These are phyloP conservation scores for Termitomyces sp. DNA, from an alignment of 768 basidiomycete species.

Conservation along the genomic window DNA sequence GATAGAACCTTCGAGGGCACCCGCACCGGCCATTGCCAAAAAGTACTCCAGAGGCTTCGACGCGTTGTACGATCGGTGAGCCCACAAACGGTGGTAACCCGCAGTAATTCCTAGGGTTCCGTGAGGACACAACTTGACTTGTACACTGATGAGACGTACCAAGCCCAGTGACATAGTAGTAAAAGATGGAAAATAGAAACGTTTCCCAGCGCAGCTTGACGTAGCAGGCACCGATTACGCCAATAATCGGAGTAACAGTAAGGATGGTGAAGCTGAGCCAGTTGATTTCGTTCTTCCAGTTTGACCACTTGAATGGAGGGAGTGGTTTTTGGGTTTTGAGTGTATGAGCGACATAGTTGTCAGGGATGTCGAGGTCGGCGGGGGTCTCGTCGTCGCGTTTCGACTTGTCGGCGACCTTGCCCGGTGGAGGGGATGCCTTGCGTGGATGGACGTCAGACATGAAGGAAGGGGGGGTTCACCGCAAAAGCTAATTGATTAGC, in stretches of 20 bases:
- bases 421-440: constrained; percentile 16
- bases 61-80: constrained; percentile 94
- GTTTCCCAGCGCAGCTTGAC: constrained; percentile 75
- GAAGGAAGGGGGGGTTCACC: constrained; percentile 7
- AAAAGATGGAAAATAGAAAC: constrained; percentile 41
- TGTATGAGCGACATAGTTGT: constrained; percentile 80
- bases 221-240: constrained; percentile 67
- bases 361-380: constrained; percentile 61
- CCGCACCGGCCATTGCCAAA: constrained; percentile 82
- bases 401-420: constrained; percentile 12
- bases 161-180: constrained; percentile 55
- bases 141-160: constrained; percentile 41
- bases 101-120: constrained; percentile 67
- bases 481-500: constrained; percentile 6
- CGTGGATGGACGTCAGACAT: constrained; percentile 28
- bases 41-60: constrained; percentile 80
- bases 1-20: constrained; percentile 95
- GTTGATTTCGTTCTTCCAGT: constrained; percentile 59
- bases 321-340: constrained; percentile 64
- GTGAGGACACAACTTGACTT: background rate
- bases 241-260: constrained; percentile 67
- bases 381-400: constrained; percentile 26
- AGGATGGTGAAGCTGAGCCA: constrained; percentile 77
- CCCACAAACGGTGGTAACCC: constrained; percentile 97
- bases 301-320: constrained; percentile 64